Base-by-base conservation (phyloP, 2,329 filamentous ascomycete genomes). In the Monosporascus sp. region DNA sequence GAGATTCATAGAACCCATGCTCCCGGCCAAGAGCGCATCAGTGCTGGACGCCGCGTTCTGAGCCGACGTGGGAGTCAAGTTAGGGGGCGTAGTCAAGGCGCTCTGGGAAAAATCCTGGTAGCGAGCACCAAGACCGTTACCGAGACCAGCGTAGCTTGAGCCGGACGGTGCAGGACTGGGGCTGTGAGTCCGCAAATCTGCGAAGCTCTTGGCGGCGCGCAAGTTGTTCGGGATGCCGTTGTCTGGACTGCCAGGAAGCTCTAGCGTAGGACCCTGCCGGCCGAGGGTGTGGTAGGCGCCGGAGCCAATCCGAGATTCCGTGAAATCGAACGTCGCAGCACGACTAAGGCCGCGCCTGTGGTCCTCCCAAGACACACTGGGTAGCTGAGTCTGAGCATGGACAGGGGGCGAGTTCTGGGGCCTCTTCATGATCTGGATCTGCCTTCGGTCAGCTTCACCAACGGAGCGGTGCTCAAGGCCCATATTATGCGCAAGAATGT, bases 251-350 rank as follows among this genome's bases (percentile, higher is more conserved):
- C 90, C 90, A n/a, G 92, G 85, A 54, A 94, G 85, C 67, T 92
- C 89, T 38, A 97, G 77, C n/a, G 92, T 91, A 31, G 89, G 89
- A 27, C 87, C 86, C 61, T 93, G 90, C 58, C 93, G 85, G 22
- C 89, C 86, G 54, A 96, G 81, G 2, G 88, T 82, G 63, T 86
- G 85, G 61, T 91, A 93, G 60, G 87, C 87, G 60, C 82, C 85
- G 48, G 78, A 79, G 20, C 85, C 86, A 35, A 75, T 76, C 20
- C 80, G 74, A 22, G 88, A 86, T 57, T 87, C 88, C 60, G 89
- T 91, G 71, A 97, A 97, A 71, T 97, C 94, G 60, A 95, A 96
- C 2, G 94, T 97, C n/a, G 94, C 94, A 17, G 94, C 92, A 57
- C 94, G 87, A 74, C 91, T 96, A 37, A 99, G 77, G 5, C 87